These are phyloP conservation scores for Kodamaea neixiangensis DNA, from an alignment of 805 yeast species.

Conservation along the genomic window DNA sequence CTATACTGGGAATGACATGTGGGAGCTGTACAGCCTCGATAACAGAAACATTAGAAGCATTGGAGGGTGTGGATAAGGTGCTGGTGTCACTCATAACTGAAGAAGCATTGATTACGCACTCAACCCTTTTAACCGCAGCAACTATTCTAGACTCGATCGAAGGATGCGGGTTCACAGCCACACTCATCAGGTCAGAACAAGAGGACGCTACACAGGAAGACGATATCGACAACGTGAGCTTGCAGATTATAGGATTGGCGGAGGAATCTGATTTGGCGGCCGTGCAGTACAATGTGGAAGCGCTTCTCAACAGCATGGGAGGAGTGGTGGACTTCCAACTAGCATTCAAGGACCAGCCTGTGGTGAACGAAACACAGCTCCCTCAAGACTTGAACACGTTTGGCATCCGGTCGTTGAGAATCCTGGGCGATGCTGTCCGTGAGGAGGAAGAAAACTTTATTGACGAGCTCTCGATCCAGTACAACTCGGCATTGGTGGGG, in stretches of 20 bases:
- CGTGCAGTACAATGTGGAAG: constrained; percentile 43
- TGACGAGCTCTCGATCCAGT: constrained; percentile 47
- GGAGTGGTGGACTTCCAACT: constrained; percentile 31
- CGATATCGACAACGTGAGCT: constrained; percentile 29
- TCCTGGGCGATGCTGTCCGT: constrained; percentile 16
- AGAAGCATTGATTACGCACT: constrained; percentile 30
- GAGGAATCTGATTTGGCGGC: constrained; percentile 27
- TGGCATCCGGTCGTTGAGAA: constrained; percentile 15
- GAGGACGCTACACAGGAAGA: constrained; percentile 5
- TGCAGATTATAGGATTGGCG: constrained; percentile 36
- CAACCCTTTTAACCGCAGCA: constrained; percentile 13
- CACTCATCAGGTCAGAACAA: constrained; percentile 3
- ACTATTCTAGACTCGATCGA: constrained; percentile 27
- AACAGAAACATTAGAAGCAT: constrained; percentile 28
- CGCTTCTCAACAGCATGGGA: constrained; percentile 31
- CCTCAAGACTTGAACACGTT: constrained; percentile 18
- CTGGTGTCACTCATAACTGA: constrained; percentile 41
- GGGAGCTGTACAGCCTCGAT: constrained; percentile 46
- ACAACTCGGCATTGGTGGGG: constrained; percentile 55
- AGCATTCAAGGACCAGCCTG: constrained; percentile 18
- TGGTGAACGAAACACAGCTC: constrained; percentile 7
- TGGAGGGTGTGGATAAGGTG: constrained; percentile 27
- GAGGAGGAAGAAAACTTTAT: constrained; percentile 19
- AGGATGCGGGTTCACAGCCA: constrained; percentile 34
- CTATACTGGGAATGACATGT: constrained; percentile 38